These are phyloP conservation scores for Fusarium sp. DNA, from an alignment of 2,329 filamentous ascomycete species.

Conservation along the genomic window DNA sequence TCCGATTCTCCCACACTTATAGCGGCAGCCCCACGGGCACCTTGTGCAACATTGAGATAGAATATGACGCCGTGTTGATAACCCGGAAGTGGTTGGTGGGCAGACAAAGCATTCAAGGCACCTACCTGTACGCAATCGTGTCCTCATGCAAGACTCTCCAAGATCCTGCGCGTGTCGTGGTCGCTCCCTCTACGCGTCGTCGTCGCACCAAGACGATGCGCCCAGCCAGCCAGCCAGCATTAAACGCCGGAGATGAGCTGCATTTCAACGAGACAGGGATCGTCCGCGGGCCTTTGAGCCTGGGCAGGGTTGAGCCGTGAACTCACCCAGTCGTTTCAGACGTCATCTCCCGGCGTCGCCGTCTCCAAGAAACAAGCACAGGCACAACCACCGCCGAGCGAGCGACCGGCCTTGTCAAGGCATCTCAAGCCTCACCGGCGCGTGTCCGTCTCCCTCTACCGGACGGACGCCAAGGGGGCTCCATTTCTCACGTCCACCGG, in stretches of 20 bases:
- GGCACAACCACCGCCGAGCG: not conserved
- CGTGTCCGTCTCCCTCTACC: not conserved
- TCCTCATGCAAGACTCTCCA: not conserved
- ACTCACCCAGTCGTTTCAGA: constrained; percentile 40
- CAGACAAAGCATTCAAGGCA: not conserved
- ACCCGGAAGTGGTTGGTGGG: not conserved
- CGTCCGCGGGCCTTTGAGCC: constrained; percentile 45
- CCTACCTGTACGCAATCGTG: not conserved
- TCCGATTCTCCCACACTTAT: constrained; percentile 14
- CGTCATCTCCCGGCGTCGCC: constrained; percentile 44
- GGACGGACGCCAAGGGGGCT: not conserved
- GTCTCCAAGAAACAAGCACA: constrained; percentile 27
- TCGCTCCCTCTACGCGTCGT: not conserved
- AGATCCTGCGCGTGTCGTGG: not conserved
- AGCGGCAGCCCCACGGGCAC: constrained; percentile 9
- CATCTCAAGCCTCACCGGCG: not conserved
- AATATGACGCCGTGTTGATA: constrained; percentile 1
- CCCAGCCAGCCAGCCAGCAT: constrained; percentile 33
- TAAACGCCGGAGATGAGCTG: constrained; percentile 46
- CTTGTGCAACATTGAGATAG: not conserved
- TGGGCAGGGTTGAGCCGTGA: constrained; percentile 36
- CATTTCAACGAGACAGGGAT: constrained; percentile 41
- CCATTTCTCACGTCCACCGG: not conserved
- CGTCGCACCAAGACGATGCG: constrained; percentile 11
- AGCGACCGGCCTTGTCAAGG: not conserved